phyloP scores from a whole-genome alignment of 148 eudicot species.

The Vaccinium corymbosum region DNA sequence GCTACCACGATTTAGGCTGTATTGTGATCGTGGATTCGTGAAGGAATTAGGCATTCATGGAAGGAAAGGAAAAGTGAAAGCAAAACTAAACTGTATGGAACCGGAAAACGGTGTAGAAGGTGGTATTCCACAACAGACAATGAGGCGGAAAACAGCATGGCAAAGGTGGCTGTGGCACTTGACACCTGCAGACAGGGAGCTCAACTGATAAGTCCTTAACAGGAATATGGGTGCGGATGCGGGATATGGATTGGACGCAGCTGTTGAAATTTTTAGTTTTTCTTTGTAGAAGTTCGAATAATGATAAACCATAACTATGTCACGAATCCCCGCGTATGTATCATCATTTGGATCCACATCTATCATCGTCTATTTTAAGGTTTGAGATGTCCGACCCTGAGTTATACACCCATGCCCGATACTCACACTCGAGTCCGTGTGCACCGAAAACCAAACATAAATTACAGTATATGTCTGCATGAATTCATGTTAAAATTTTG shows the following conservation, averaged over 20 bases:
- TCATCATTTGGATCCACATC: background rate
- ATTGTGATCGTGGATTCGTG: background rate
- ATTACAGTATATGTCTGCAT: background rate
- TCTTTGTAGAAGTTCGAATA: background rate
- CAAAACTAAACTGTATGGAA: constrained; percentile 41
- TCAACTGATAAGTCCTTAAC: background rate
- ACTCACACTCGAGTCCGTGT: background rate
- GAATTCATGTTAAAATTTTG: background rate
- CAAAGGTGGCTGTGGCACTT: constrained; percentile 97
- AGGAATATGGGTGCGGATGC: background rate
- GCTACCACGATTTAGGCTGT: background rate
- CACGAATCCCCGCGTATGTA: background rate
- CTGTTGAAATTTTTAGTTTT: background rate
- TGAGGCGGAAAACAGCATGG: constrained; percentile 89
- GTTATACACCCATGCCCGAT: background rate
- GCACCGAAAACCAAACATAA: background rate
- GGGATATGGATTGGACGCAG: background rate
- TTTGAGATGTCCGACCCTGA: background rate
- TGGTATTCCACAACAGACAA: constrained; percentile 94
- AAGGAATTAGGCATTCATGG: background rate
- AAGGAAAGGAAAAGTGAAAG: background rate
- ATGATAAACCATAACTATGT: background rate
- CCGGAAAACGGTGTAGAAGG: constrained; percentile 89
- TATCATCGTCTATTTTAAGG: background rate
- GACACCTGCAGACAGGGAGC: constrained; percentile 54